A percentile compares a stretch with the other conserved stretches of the same genome.
These are phyloP conservation scores for Leccinum ponderosum DNA, from an alignment of 1,284 basidiomycete genomes.

Conservation along the genomic window DNA sequence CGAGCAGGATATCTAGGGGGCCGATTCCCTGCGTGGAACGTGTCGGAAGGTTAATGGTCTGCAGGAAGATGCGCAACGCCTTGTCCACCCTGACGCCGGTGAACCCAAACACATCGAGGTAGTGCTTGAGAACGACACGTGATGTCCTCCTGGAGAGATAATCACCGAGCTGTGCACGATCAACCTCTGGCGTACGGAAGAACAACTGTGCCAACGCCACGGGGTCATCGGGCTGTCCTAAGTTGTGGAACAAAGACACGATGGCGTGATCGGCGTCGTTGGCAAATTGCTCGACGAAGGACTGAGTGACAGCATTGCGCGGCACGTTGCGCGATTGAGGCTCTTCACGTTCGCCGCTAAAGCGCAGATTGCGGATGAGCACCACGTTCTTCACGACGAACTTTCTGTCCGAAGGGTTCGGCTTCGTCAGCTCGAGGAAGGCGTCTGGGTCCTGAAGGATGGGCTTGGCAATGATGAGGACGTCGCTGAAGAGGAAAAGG, in stretches of 20 bases:
- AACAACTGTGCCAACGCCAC: conserved; percentile 76
- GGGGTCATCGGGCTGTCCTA: conserved; percentile 59
- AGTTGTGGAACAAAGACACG: conserved; percentile 57
- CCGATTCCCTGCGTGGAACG: conserved; percentile 45
- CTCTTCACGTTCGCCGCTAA: conserved; percentile 67
- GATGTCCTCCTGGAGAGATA: conserved; percentile 77
- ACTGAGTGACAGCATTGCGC: conserved; percentile 60
- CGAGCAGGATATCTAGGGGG: conserved; percentile 68
- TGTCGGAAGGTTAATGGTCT: conserved; percentile 74
- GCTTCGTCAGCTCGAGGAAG: conserved; percentile 57
- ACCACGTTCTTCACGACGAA: conserved; percentile 90
- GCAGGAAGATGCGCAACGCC: conserved; percentile 85
- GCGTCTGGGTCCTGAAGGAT: conserved; percentile 63
- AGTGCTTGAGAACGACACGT: conserved; percentile 44
- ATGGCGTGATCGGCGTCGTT: conserved; percentile 76
- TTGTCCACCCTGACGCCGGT: conserved; percentile 83
- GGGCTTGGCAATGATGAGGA: conserved; percentile 85
- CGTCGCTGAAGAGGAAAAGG: conserved; percentile 93
- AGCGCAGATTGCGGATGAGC: conserved; percentile 69
- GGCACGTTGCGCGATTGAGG: conserved; percentile 44
- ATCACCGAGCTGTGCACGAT: conserved; percentile 80
- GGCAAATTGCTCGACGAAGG: conserved; percentile 75
- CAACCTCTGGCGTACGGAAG: conserved; percentile 84
- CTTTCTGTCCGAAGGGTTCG: conserved; percentile 74
- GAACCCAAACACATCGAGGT: conserved; percentile 77